Base-by-base conservation (phyloP, 768 basidiomycete genomes). In the Lactifluus piperatus region DNA sequence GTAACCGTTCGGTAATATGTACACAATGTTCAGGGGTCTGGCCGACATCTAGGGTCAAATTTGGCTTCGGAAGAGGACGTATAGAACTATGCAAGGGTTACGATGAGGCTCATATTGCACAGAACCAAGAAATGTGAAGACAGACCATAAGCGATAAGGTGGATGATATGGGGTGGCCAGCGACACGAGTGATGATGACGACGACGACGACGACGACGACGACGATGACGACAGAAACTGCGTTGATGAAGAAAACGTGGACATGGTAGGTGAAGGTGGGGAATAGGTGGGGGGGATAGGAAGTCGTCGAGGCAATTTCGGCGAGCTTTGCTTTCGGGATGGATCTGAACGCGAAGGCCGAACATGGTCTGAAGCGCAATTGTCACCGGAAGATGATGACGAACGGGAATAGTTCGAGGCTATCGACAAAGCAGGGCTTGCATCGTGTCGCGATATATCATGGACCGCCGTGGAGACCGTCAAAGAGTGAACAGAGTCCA, bases 11-110 rank as follows among this genome's bases (percentile, higher is more conserved):
- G 11, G 44, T 20, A 14, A n/a, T 24, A 14, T 8, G 34, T 30
- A 24, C n/a, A 26, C 2, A 7, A 24, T n/a, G 29, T 26, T 26
- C n/a, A 20, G 26, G 32, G 26, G 13, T 24, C 27, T 55, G 34
- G 8, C 27, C 34, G 6, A 20, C n/a, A 44, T 7, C 47, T 18
- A 29, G 18, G 10, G 27, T 10, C 20, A 13, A 18, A 20, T 46
- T 56, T 32, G 60, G 60, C 50, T 61, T 41, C 2, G 60, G 60
- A 47, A 61, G 60, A 20, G 60, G 60, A 2, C 60, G 54, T 14
- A 1, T 24, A 16, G 47, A 26, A 39, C 58, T 55, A 26, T 14
- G 18, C 22, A 43, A 29, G n/a, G 37, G 34, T 30, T 37, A 43
- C 6, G 26, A 50, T 36, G 10, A 43, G 37, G 16, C 34, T 11